Evolutionary conservation across 192 early-diverging fungal species (phyloP), one percentile per base, ranked within the genome.

Genomic region (Funneliformis mosseae): DNA sequence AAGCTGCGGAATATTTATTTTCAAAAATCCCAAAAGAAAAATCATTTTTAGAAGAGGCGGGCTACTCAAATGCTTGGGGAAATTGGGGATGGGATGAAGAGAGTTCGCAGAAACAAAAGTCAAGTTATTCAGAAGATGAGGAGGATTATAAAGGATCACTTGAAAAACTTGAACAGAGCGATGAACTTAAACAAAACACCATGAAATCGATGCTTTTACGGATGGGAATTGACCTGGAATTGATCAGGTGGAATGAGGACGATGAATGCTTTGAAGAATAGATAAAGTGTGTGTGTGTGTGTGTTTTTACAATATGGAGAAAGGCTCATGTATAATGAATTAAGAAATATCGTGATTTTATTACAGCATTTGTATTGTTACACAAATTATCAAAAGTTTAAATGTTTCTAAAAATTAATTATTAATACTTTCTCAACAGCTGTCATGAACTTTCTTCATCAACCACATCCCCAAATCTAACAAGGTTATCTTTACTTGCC

Each of bases 211-310:
- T 76, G 74, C 55, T 76, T 41, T 50, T 23, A 25, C 28, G 41
- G 14, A 76, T 76, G 74, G 74, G 74, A 27, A 21, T 76, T 76
- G 55, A 62, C 12, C 25, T 76, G 10, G 48, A 60, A 11, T 23
- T 62, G n/a, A 76, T 76, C 50, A 76, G 41, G 16, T 76, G 74
- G 74, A 76, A 76, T 76, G 55, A 76, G 42, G 59, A 76, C 14
- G 74, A 76, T 38, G 74, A 76, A 42, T 76, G 74, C 28, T 76
- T 76, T n/a, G 74, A 76, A 62, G 74, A 76, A 16, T 75, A 38
- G 59, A 45, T 8, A 62, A 66, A 10, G 12, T 16, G 16, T 2
- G 5, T 1, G 0, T 10, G 4, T 46, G 9, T 12, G 45, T 46
- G 12, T 50, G 16, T n/a, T n/a, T n/a, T n/a, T 50, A 16, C 48